Conservation (phyloP, 2,329 filamentous ascomycete species). For the Colletotrichum lentis region DNA sequence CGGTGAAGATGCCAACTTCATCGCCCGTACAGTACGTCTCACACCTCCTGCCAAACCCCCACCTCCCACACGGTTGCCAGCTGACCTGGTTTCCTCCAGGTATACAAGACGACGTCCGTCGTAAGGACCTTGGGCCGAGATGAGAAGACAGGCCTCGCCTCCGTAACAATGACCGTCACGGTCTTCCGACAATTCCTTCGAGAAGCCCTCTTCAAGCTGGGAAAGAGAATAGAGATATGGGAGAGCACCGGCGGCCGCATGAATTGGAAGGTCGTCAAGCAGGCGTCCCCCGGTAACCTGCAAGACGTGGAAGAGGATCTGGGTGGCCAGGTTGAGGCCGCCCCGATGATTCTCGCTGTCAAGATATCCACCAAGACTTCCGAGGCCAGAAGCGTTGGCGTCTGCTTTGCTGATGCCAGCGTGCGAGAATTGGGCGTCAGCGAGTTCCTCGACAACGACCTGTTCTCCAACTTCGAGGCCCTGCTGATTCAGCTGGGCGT, state of each 20-base stretch:
- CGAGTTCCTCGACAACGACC: slow-evolving; percentile 98
- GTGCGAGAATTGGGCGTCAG: slow-evolving; percentile 94
- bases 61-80: not conserved
- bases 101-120: slow-evolving; percentile 98
- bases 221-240: slow-evolving; percentile 93
- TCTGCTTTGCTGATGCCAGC: slow-evolving; percentile 97
- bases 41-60: not conserved
- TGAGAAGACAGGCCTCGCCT: slow-evolving; percentile 84
- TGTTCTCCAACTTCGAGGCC: slow-evolving; percentile 98
- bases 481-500: slow-evolving; percentile 95
- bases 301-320: slow-evolving; percentile 98
- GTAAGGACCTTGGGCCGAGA: slow-evolving; percentile 86
- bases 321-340: slow-evolving; percentile 83
- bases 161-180: slow-evolving; percentile 93
- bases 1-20: slow-evolving; percentile 83
- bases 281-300: slow-evolving; percentile 93
- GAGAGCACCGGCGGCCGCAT: slow-evolving; percentile 77
- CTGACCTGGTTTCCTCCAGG: slow-evolving; percentile 53
- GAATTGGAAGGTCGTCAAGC: slow-evolving; percentile 91
- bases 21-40: slow-evolving; percentile 73
- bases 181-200: slow-evolving; percentile 95
- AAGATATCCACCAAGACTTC: slow-evolving; percentile 89
- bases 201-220: slow-evolving; percentile 89
- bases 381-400: slow-evolving; percentile 86
- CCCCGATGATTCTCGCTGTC: slow-evolving; percentile 93